Percentiles rank a stretch among this genome's conserved stretches.
Evolutionary conservation across 441 rosid genomes (phyloP).

Genomic region (Macaranga tanarius): DNA sequence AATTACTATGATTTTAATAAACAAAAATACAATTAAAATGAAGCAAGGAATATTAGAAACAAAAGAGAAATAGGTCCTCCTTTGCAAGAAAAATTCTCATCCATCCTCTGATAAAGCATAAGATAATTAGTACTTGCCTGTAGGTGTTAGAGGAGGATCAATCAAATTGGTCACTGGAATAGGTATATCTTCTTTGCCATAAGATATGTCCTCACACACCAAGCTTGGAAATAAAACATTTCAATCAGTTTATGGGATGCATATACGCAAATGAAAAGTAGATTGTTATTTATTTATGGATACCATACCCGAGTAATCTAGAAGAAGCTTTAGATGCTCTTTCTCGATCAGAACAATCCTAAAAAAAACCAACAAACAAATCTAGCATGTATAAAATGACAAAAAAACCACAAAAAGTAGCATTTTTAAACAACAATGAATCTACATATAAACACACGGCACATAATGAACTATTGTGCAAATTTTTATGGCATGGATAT

Average conservation of each 20-base stretch:
- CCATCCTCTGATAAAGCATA: neutral
- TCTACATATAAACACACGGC: neutral
- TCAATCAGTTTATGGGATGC: slow-evolving; percentile 20
- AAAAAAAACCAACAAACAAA: slow-evolving; percentile 22
- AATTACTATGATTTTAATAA: neutral
- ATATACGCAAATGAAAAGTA: slow-evolving; percentile 5
- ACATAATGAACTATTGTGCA: neutral
- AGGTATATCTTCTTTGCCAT: slow-evolving; percentile 42
- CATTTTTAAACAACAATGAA: slow-evolving; percentile 3
- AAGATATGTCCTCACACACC: slow-evolving; percentile 49
- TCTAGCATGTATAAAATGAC: neutral
- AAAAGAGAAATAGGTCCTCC: neutral
- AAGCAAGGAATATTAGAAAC: neutral
- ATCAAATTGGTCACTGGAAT: slow-evolving; percentile 48
- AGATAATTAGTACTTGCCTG: slow-evolving; percentile 39
- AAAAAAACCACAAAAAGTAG: slow-evolving; percentile 8
- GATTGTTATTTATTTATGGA: neutral
- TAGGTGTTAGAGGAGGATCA: slow-evolving; percentile 45
- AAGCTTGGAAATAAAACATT: slow-evolving; percentile 36
- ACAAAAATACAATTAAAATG: neutral
- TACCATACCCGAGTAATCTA: slow-evolving; percentile 47
- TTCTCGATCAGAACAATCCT: slow-evolving; percentile 36
- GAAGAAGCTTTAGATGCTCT: slow-evolving; percentile 27
- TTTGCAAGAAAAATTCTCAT: neutral
- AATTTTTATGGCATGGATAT: neutral